Evolutionary conservation across 1,284 basidiomycete genomes (phyloP).

Genomic region (Pascua guehoae): DNA sequence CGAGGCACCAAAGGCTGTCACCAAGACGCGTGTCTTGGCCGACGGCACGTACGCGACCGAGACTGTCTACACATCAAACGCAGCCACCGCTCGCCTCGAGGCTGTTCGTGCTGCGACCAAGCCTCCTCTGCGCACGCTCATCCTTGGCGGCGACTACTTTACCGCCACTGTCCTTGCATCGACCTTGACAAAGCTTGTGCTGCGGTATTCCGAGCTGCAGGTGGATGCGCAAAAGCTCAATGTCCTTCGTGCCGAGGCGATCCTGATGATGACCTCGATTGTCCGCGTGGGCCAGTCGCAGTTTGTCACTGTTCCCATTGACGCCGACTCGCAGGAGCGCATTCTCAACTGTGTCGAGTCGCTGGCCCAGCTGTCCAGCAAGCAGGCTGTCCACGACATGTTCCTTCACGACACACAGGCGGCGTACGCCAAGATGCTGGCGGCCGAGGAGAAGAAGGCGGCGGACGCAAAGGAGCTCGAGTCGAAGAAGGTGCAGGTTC

Average conservation of each 20-base stretch:
- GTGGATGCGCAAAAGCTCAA: conserved; percentile 63
- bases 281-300: conserved; percentile 97
- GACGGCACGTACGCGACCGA: conserved; percentile 99
- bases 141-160: conserved; percentile 96
- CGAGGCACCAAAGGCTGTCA: conserved; percentile 51
- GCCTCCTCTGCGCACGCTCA: conserved; percentile 83
- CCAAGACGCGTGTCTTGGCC: conserved; percentile 68
- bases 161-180: conserved; percentile 86
- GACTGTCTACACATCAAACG: conserved; percentile 74
- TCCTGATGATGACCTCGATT: conserved; percentile 97
- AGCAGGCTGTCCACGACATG: conserved; percentile 67
- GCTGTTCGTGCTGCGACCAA: conserved; percentile 81
- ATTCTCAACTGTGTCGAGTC: conserved; percentile 97
- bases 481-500: conserved; percentile 68
- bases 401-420: conserved; percentile 91
- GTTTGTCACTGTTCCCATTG: conserved; percentile 87
- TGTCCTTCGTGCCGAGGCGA: conserved; percentile 84
- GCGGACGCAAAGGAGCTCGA: conserved; percentile 82
- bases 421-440: conserved; percentile 92
- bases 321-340: conserved; percentile 95
- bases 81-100: conserved; percentile 65
- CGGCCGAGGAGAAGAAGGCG: conserved; percentile 86
- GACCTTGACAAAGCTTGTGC: conserved; percentile 85
- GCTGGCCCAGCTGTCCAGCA: conserved; percentile 66
- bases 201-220: conserved; percentile 69